Conservation (phyloP, 148 eudicot species). For the Spergularia bocconei region DNA sequence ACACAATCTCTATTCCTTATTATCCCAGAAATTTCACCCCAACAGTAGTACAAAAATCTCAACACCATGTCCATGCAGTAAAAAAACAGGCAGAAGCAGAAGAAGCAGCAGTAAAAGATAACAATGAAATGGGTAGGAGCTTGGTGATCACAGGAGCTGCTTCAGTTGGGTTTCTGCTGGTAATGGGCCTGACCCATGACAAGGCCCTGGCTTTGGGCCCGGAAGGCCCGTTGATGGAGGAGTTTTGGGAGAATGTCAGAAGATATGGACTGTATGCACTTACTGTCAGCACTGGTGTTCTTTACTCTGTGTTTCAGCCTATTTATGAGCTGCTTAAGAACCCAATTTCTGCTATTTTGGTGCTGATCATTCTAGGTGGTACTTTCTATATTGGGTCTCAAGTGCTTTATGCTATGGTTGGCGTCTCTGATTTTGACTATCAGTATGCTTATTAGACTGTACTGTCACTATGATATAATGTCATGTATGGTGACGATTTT, state of each 20-base stretch:
- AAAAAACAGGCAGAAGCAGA: neutral
- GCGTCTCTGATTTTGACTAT: conserved; percentile 65
- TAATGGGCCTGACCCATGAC: conserved; percentile 33
- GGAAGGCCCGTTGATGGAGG: conserved; percentile 79
- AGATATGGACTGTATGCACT: conserved; percentile 70
- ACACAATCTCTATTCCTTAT: neutral
- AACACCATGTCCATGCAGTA: neutral
- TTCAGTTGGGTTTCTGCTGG: conserved; percentile 39
- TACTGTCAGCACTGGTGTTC: conserved; percentile 72
- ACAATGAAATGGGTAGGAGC: neutral
- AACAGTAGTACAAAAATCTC: neutral
- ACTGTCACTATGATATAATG: neutral
- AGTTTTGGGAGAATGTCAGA: conserved; percentile 87
- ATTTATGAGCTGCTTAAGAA: conserved; percentile 60
- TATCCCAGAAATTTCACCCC: neutral
- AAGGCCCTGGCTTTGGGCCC: conserved; percentile 85
- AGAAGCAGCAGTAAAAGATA: neutral
- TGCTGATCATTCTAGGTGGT: conserved; percentile 53
- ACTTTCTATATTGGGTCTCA: conserved; percentile 59
- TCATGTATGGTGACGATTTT: neutral
- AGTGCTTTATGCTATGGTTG: conserved; percentile 77
- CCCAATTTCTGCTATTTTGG: conserved; percentile 66
- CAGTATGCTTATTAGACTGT: conserved; percentile 49
- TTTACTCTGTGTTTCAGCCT: conserved; percentile 54
- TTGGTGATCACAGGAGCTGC: conserved; percentile 46